Evolutionary conservation across 768 basidiomycete genomes (phyloP), one percentile per base, ranked within the genome.

Genomic region (Mycena floridula): DNA sequence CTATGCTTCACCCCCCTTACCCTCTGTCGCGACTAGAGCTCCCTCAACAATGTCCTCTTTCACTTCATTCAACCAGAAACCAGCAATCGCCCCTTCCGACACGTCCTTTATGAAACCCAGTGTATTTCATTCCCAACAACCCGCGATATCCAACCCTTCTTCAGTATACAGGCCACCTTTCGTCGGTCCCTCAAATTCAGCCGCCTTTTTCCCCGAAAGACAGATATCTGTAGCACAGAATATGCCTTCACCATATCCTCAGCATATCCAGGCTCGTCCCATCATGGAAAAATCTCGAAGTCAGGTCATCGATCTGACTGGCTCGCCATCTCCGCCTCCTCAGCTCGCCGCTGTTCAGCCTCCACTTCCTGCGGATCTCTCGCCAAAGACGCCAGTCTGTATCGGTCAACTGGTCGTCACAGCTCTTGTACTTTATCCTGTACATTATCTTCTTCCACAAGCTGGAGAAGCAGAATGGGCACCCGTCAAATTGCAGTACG

Each of bases 371-470:
- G 66, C 69, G 7, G 82, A 87, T 37, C 62, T 88, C 15, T 73
- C 85, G 5, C 85, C 84, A 12, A 88, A 83, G 66, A 88, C 86
- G 0, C 85, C 89, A 13, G 81, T 94, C 42, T 94, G 92, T 60
- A 91, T 94, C 39, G 91, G 91, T 1, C 84, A 88, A 47, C 70
- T 94, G 26, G 71, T 73, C n/a, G 82, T 83, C 16, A 89, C 85
- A 15, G 90, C 89, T 12, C 76, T 94, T 22, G 80, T 94, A 25
- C 71, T 92, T n/a, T 89, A 90, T 60, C 89, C 86, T 7, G 76
- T 86, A 15, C 57, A 74, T 23, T 92, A 89, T 59, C 64, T 92
- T 26, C 58, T 65, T 37, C 65, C 67, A 20, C 73, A 69, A 42
- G 71, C 73, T 49, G 61, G 66, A 38, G 81, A 82, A 22, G 54